Percentiles rank a stretch among this genome's conserved stretches.
phyloP scores from a whole-genome alignment of 108 stramenopile genomes.

The Tribonema minus region DNA sequence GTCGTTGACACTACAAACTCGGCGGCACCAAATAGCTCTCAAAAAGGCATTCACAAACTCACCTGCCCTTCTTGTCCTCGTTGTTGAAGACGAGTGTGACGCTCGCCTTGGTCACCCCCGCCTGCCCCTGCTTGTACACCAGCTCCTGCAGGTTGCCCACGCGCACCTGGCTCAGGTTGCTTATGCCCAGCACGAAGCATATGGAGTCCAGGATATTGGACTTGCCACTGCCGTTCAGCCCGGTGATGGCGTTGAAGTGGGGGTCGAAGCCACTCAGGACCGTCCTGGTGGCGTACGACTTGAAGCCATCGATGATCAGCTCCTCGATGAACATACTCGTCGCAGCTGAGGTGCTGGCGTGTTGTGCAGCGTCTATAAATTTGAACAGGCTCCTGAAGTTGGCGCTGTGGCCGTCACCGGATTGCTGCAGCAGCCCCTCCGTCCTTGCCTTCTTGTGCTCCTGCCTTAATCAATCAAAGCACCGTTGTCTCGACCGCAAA shows the following conservation, averaged over 20 bases:
- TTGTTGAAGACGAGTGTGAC: slow-evolving; percentile 96
- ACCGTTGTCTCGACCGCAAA: no score
- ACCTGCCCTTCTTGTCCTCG: slow-evolving; percentile 67
- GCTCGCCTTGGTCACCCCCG: slow-evolving; percentile 94
- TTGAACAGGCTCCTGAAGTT: no score
- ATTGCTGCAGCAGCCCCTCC: no score
- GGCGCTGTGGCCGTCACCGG: no score
- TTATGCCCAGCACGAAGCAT: slow-evolving; percentile 98
- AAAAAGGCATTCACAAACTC: no score
- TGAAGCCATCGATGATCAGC: slow-evolving; percentile 98
- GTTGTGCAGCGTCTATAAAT: no score
- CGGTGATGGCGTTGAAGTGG: slow-evolving; percentile 99
- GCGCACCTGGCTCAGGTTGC: slow-evolving; percentile 91
- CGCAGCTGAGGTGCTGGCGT: no score
- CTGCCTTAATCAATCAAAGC: no score
- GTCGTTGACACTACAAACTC: no score
- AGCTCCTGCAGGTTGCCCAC: slow-evolving; percentile 94
- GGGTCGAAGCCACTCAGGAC: slow-evolving; percentile 95
- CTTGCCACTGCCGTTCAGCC: slow-evolving; percentile 97
- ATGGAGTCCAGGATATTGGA: slow-evolving; percentile 97
- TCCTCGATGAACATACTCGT: slow-evolving; percentile 95
- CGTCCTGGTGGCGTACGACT: slow-evolving; percentile 94
- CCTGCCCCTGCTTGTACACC: slow-evolving; percentile 99
- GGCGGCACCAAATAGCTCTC: no score
- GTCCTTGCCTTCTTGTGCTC: no score